Evolutionary conservation across 225 moss, liverwort and hornwort genomes (phyloP).

Genomic region (Physcomitrium patens): DNA sequence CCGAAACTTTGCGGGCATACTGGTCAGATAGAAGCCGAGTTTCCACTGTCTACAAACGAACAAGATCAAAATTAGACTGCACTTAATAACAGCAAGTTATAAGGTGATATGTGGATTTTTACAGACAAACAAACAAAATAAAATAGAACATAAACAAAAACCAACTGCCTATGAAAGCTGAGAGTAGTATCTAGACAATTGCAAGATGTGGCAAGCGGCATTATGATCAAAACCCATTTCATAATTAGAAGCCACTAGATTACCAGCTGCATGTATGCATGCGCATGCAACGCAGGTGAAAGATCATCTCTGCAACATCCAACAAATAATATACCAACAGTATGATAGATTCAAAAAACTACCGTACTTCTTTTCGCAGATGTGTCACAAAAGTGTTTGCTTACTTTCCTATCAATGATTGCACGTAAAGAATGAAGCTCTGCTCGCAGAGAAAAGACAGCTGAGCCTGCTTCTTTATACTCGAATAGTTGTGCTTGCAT

Average conservation of each 20-base stretch:
- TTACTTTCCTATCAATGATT: conserved; percentile 66
- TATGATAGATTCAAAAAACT: neutral
- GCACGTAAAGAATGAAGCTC: conserved; percentile 73
- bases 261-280: neutral
- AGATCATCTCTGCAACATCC: neutral
- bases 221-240: too few species aligned
- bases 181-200: too few species aligned
- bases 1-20: conserved; percentile 40
- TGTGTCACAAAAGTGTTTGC: neutral
- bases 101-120: too few species aligned
- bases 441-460: conserved; percentile 86
- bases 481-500: conserved; percentile 85
- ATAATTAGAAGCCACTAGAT: neutral
- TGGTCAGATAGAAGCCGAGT: conserved; percentile 46
- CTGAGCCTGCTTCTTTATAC: conserved; percentile 81
- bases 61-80: conserved; percentile 1
- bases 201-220: too few species aligned
- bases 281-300: neutral
- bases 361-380: neutral
- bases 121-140: too few species aligned
- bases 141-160: too few species aligned
- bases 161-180: too few species aligned
- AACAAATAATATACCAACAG: neutral
- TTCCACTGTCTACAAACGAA: conserved; percentile 50
- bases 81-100: too few species aligned